Evolutionary conservation across 257 asterid genomes (phyloP).

Genomic region (Solanum rostratum): DNA sequence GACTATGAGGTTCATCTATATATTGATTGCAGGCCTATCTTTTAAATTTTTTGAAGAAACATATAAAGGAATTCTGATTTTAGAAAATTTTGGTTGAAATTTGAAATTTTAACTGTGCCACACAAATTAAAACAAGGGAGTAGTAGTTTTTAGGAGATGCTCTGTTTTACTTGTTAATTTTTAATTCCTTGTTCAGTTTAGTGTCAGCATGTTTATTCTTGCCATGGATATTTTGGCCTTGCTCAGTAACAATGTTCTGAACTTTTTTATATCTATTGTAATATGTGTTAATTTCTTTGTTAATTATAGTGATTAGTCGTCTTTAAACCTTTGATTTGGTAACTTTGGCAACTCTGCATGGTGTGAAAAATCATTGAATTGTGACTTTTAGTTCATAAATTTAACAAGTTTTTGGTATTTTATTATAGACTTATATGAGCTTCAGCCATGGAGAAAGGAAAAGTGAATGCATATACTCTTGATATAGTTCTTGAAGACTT

Average conservation of each 20-base stretch:
- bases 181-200: not conserved
- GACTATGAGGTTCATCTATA: too few species aligned
- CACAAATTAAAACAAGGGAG: not conserved
- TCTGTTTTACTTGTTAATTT: not conserved
- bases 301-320: not conserved
- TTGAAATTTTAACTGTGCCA: not conserved
- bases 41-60: not conserved
- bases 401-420: not conserved
- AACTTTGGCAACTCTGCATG: not conserved
- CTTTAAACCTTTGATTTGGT: not conserved
- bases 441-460: slow-evolving; percentile 48
- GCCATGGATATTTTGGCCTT: not conserved
- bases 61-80: not conserved
- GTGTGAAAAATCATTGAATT: not conserved
- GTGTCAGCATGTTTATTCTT: too few species aligned
- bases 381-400: not conserved
- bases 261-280: not conserved
- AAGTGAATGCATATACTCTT: slow-evolving; percentile 47
- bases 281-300: not conserved
- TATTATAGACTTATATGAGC: slow-evolving; percentile 9
- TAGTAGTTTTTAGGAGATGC: not conserved
- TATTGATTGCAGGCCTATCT: too few species aligned
- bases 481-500: slow-evolving; percentile 88
- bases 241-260: not conserved
- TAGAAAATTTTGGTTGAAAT: not conserved